Percentiles rank a stretch among this genome's conserved stretches.
Conservation (phyloP, 768 basidiomycete species). For the Guyanaporus albipodus region DNA sequence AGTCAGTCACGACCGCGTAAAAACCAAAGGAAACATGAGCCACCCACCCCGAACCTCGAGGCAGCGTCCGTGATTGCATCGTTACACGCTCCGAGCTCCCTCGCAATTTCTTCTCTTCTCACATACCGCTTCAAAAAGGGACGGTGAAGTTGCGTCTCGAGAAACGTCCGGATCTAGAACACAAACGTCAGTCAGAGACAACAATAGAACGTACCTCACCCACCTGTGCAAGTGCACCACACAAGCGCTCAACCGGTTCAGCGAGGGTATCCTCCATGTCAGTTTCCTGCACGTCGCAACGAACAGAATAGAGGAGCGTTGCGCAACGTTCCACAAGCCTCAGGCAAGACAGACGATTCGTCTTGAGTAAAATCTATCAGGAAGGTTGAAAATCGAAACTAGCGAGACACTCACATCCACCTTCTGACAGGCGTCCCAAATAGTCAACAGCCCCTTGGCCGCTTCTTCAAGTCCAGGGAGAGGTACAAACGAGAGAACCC, state of each 20-base stretch:
- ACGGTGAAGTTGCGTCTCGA: slow-evolving; percentile 56
- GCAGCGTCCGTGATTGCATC: slow-evolving; percentile 48
- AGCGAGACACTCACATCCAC: slow-evolving; percentile 50
- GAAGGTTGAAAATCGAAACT: neutral
- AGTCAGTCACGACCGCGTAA: neutral
- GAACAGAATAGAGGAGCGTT: slow-evolving; percentile 58
- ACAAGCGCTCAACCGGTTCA: slow-evolving; percentile 39
- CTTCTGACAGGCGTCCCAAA: slow-evolving; percentile 61
- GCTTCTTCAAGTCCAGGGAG: slow-evolving; percentile 52
- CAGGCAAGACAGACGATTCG: slow-evolving; percentile 63
- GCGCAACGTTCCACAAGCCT: slow-evolving; percentile 74
- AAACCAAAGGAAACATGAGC: neutral
- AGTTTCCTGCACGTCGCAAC: slow-evolving; percentile 58
- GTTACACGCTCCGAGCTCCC: slow-evolving; percentile 50
- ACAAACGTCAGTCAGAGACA: neutral
- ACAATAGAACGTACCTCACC: slow-evolving; percentile 13
- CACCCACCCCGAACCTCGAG: slow-evolving; percentile 23
- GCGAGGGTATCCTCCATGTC: slow-evolving; percentile 48
- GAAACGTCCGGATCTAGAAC: slow-evolving; percentile 45
- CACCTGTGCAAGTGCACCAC: slow-evolving; percentile 42
- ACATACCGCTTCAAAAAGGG: slow-evolving; percentile 80
- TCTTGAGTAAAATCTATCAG: slow-evolving; percentile 34
- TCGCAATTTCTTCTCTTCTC: slow-evolving; percentile 63
- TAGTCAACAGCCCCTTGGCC: slow-evolving; percentile 47
- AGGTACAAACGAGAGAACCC: slow-evolving; percentile 47